phyloP scores from a whole-genome alignment of 495 filamentous ascomycete species.

The Neurospora sp. region DNA sequence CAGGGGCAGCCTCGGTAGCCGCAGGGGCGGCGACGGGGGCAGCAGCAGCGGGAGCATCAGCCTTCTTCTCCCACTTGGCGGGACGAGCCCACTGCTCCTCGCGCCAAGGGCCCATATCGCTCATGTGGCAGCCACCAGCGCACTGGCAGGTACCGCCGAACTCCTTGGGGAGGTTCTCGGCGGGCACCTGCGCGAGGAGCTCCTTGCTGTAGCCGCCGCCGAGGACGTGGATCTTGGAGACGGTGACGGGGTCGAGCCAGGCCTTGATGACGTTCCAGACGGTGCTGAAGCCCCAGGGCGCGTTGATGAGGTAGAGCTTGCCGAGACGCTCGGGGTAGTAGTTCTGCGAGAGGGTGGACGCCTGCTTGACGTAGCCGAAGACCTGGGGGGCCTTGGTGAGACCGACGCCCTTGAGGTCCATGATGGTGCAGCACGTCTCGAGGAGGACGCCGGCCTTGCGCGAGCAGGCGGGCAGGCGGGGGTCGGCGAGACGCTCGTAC shows the following conservation, averaged over 20 bases:
- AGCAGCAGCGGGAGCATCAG: slow-evolving; percentile 8
- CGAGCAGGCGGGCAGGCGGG: slow-evolving; percentile 88
- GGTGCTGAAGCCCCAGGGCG: slow-evolving; percentile 82
- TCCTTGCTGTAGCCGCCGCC: slow-evolving; percentile 73
- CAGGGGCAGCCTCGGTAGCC: slow-evolving; percentile 3
- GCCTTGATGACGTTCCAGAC: slow-evolving; percentile 79
- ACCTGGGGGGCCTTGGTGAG: slow-evolving; percentile 69
- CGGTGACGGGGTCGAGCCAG: slow-evolving; percentile 93
- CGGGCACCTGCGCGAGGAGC: slow-evolving; percentile 72
- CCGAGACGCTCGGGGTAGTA: slow-evolving; percentile 93
- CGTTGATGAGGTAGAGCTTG: slow-evolving; percentile 92
- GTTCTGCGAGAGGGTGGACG: slow-evolving; percentile 70
- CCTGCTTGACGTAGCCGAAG: slow-evolving; percentile 57
- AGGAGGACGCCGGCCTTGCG: slow-evolving; percentile 82
- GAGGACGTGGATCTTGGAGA: slow-evolving; percentile 89
- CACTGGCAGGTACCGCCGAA: slow-evolving; percentile 84
- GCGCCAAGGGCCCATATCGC: slow-evolving; percentile 87
- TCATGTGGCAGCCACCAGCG: slow-evolving; percentile 72
- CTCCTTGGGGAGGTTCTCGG: slow-evolving; percentile 78
- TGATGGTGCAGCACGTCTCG: slow-evolving; percentile 95
- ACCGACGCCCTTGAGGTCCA: slow-evolving; percentile 93
- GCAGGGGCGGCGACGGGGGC: slow-evolving; percentile 14
- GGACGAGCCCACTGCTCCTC: slow-evolving; percentile 62
- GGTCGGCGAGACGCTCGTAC: slow-evolving; percentile 92
- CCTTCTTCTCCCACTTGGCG: slow-evolving; percentile 55